These are phyloP conservation scores for Phialophora expanda DNA, from an alignment of 2,329 filamentous ascomycete genomes.

Conservation along the genomic window DNA sequence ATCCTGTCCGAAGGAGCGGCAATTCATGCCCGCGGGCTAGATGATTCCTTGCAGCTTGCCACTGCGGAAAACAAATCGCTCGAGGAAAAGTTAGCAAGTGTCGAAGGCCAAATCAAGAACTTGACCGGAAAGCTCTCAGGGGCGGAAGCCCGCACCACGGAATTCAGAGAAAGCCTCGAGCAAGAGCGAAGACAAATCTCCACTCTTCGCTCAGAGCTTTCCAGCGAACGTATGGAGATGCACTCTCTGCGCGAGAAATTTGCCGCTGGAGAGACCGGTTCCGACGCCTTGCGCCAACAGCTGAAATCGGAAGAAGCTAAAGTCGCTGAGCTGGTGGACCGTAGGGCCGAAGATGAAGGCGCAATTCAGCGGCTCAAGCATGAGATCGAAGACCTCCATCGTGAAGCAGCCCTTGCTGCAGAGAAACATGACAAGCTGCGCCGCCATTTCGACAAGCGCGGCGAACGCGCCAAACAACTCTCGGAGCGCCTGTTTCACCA, in stretches of 20 bases:
- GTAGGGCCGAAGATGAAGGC: conserved; percentile 76
- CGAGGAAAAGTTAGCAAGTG: conserved; percentile 59
- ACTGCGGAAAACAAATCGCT: conserved; percentile 68
- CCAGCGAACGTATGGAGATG: conserved; percentile 72
- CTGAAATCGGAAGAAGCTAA: conserved; percentile 77
- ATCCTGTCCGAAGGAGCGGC: conserved; percentile 63
- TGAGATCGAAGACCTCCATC: conserved; percentile 71
- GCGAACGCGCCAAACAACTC: conserved; percentile 76
- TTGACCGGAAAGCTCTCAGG: conserved; percentile 57
- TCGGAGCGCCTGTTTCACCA: conserved; percentile 82
- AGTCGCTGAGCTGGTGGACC: conserved; percentile 69
- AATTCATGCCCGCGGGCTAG: conserved; percentile 64
- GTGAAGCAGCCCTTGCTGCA: conserved; percentile 53
- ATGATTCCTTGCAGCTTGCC: conserved; percentile 65
- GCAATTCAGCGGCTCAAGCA: conserved; percentile 76
- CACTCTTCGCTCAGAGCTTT: conserved; percentile 59
- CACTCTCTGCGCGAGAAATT: conserved; percentile 72
- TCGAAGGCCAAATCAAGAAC: conserved; percentile 63
- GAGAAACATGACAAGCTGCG: conserved; percentile 47
- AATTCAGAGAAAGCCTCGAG: conserved; percentile 61
- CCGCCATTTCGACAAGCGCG: conserved; percentile 70
- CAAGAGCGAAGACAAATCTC: conserved; percentile 55
- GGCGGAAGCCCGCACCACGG: conserved; percentile 58
- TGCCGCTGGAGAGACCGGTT: conserved; percentile 81
- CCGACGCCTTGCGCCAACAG: conserved; percentile 75